Evolutionary conservation across 129 eudicot species (phyloP), one percentile per base, ranked within the genome.

Genomic region (Flaveria trinervia): DNA sequence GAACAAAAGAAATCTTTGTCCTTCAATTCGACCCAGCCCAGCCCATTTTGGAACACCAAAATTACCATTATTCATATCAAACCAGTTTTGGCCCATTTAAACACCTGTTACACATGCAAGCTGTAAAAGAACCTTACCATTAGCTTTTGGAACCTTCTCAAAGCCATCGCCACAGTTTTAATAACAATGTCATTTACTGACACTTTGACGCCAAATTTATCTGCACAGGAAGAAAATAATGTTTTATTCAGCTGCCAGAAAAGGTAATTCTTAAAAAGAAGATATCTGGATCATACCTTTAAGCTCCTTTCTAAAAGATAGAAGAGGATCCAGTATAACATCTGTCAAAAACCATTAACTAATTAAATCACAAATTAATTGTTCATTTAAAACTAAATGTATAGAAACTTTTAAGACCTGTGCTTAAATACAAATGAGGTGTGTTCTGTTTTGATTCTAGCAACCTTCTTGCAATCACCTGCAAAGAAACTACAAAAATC

Each of bases 151-250:
- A 25, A 94, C 97, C 79, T 84, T 71, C 87, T 92, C 79, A 94
- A 82, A 22, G 99, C 96, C 72, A 81, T 71, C 55, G 97, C 99
- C 67, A 94, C 99, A 39, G 91, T 90, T 82, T 94, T 94, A 76
- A 94, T 89, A 70, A 94, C 94, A 71, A 94, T 91, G 74, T 94
- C 99, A 80, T 94, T 94, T 73, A 94, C 97, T 5, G 99, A 94
- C 83, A 94, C 96, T 86, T 94, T 94, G 49, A 89, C 90, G 64
- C 89, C 89, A 83, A 87, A 88, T 77, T 94, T 91, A 57, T 80
- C 99, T 94, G 94, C 65, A 52, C 45, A 67, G 18, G 17, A 71
- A 71, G 70, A 54, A 46, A 16, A 70, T 14, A 70, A 77, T 62
- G 17, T 44, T 12, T 64, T 52, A 78, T 52, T 61, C 52, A 76